Percentiles rank a stretch among this genome's conserved stretches.
Evolutionary conservation across 306 rosid species (phyloP).

Genomic region (Albizia julibrissin): DNA sequence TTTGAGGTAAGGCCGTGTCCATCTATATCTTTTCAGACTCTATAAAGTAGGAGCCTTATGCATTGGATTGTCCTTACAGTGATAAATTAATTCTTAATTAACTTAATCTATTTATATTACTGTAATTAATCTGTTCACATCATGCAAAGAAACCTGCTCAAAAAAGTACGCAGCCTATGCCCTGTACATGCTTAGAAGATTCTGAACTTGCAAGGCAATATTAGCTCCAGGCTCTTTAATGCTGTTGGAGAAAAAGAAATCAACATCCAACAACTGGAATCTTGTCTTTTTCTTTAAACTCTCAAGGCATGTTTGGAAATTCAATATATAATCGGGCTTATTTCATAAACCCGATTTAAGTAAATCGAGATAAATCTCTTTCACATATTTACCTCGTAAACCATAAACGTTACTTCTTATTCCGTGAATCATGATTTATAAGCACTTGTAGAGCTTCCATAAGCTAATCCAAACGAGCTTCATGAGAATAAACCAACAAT

Average conservation of each 20-base stretch:
- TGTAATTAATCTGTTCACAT: not conserved
- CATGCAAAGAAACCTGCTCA: not conserved
- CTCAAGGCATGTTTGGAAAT: too few relatives aligned
- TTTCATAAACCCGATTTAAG: too few relatives aligned
- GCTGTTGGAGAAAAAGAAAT: slow-evolving; percentile 26
- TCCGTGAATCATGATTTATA: too few relatives aligned
- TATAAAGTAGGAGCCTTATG: fast-evolving
- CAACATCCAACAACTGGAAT: slow-evolving; percentile 31
- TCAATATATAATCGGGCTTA: too few relatives aligned
- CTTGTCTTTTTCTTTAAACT: slow-evolving; percentile 31
- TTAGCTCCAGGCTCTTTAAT: slow-evolving; percentile 37
- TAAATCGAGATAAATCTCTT: too few relatives aligned
- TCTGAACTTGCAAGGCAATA: slow-evolving; percentile 46
- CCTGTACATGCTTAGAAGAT: slow-evolving; percentile 32
- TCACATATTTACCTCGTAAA: too few relatives aligned
- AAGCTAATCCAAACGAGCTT: too few relatives aligned
- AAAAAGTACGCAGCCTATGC: slow-evolving; percentile 29
- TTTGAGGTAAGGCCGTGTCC: too few relatives aligned
- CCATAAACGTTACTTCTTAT: too few relatives aligned
- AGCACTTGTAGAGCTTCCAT: too few relatives aligned
- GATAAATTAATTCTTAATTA: not conserved
- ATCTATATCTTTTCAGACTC: too few relatives aligned
- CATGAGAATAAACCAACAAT: slow-evolving; percentile 26
- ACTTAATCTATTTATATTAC: not conserved
- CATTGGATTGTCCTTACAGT: not conserved